These are phyloP conservation scores for Mycena capillaripes DNA, from an alignment of 768 basidiomycete species.

Conservation along the genomic window DNA sequence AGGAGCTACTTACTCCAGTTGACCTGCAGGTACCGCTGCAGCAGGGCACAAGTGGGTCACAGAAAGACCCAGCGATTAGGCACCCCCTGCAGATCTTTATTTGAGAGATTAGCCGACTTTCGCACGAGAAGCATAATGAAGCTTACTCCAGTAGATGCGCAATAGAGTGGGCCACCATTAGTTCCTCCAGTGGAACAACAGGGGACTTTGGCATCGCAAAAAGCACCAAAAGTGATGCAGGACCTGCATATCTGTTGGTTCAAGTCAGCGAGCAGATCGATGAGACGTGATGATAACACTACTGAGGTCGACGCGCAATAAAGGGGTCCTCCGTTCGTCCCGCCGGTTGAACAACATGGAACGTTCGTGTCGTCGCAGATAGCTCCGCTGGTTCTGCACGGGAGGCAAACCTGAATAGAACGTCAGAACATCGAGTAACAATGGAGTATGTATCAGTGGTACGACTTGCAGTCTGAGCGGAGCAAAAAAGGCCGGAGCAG, in stretches of 20 bases:
- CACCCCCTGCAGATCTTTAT: constrained; percentile 14
- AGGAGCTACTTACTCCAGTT: too few species aligned
- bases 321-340: constrained; percentile 8
- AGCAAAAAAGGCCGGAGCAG: constrained; percentile 8
- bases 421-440: neutral
- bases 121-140: neutral
- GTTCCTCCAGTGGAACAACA: constrained; percentile 6
- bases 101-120: neutral
- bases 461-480: constrained; percentile 2
- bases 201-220: neutral
- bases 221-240: neutral
- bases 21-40: constrained; percentile 10
- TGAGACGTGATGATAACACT: neutral
- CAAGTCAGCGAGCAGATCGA: neutral
- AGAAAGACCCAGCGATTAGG: neutral
- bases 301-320: constrained; percentile 6
- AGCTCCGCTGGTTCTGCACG: neutral
- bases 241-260: constrained; percentile 2
- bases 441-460: neutral
- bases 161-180: neutral
- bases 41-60: constrained; percentile 10
- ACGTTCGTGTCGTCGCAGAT: constrained; percentile 8
- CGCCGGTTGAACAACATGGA: constrained; percentile 15
- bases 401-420: constrained; percentile 5
- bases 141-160: neutral